phyloP scores from a whole-genome alignment of 106 monocot genomes.

The Dendrobium catenatum region DNA sequence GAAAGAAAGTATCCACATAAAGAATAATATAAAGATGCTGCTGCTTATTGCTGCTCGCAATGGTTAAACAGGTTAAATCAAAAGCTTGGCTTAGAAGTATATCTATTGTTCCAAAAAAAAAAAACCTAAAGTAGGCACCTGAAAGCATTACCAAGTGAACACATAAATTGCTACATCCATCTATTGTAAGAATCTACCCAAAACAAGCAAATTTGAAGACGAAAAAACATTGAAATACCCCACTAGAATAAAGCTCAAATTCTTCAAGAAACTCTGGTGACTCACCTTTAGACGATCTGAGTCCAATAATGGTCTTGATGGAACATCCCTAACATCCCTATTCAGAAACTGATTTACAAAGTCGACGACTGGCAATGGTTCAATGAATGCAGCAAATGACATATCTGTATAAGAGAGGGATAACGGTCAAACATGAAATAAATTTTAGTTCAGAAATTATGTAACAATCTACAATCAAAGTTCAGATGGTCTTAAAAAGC shows the following conservation, averaged over 20 bases:
- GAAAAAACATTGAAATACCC: background rate
- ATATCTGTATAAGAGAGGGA: constrained; percentile 52
- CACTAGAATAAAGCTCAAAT: background rate
- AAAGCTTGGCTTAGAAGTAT: no score
- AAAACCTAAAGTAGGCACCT: no score
- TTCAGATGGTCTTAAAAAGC: no score
- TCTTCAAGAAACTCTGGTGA: background rate
- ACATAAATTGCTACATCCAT: background rate
- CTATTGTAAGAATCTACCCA: background rate
- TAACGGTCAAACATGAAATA: background rate
- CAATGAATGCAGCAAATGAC: constrained; percentile 89
- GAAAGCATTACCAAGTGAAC: no score
- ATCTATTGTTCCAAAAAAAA: no score
- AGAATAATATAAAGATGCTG: no score
- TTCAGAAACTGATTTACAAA: constrained; percentile 73
- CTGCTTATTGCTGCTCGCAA: no score
- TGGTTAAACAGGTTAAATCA: no score
- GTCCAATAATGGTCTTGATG: constrained; percentile 55
- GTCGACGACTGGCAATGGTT: constrained; percentile 81
- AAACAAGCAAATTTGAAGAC: background rate
- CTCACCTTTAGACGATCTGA: constrained; percentile 89
- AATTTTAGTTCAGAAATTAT: background rate
- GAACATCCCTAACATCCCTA: constrained; percentile 19
- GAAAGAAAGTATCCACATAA: background rate
- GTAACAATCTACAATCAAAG: no score